These are phyloP conservation scores for Suillus variegatus DNA, from an alignment of 768 basidiomycete species.

Conservation along the genomic window DNA sequence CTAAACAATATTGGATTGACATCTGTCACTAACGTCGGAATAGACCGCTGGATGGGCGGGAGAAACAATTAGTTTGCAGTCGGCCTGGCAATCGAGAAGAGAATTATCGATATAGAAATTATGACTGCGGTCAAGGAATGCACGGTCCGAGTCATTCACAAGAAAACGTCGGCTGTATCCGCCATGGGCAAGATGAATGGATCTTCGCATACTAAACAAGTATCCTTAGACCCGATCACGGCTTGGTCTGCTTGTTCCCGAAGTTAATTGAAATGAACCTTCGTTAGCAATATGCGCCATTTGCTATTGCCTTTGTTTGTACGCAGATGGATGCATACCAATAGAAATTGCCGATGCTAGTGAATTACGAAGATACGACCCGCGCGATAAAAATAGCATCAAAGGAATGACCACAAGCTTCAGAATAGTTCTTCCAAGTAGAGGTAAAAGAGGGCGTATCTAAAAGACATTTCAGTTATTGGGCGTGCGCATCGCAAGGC, in stretches of 20 bases:
- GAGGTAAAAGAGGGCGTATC: background rate
- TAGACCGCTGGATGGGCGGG: background rate
- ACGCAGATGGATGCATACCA: background rate
- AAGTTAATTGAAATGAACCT: background rate
- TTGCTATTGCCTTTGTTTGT: background rate
- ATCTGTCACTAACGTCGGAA: background rate
- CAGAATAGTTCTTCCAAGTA: background rate
- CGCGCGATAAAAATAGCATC: background rate
- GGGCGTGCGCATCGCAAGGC: slow-evolving; percentile 26
- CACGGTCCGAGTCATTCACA: background rate
- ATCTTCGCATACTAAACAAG: background rate
- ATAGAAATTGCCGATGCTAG: no score
- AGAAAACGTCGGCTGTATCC: no score
- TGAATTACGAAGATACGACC: background rate
- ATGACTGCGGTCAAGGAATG: background rate
- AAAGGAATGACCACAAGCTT: background rate
- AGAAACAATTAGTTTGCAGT: background rate
- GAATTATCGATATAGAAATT: background rate
- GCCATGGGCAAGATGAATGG: background rate
- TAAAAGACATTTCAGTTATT: slow-evolving; percentile 11
- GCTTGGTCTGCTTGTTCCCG: background rate
- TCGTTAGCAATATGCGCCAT: background rate
- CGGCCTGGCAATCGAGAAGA: background rate
- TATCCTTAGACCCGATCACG: background rate
- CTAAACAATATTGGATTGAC: background rate